Evolutionary conservation across 176 grass and related monocot genomes (phyloP).

Genomic region (Oryza australiensis): DNA sequence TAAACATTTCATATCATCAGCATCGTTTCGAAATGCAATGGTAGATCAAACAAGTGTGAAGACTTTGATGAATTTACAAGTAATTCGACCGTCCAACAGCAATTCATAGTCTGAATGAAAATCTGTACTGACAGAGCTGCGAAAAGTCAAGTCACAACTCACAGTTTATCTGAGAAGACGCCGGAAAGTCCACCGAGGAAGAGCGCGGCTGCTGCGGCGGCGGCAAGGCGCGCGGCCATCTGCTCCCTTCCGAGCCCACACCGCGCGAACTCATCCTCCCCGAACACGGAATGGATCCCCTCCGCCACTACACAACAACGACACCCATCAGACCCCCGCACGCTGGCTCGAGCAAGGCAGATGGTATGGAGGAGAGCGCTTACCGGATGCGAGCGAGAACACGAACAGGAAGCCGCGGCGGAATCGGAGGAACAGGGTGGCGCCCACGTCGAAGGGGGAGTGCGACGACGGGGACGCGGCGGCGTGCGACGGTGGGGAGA

Average conservation of each 20-base stretch:
- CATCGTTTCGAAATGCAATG: not conserved
- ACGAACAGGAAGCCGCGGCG: conserved; percentile 72
- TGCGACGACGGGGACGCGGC: conserved; percentile 15
- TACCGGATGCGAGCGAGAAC: conserved; percentile 82
- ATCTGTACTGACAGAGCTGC: not conserved
- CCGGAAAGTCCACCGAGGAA: conserved; percentile 66
- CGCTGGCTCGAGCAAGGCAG: not conserved
- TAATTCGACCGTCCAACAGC: not conserved
- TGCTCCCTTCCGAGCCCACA: conserved; percentile 67
- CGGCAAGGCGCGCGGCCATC: conserved; percentile 59
- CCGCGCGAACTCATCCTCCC: conserved; percentile 67
- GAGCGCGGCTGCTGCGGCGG: conserved; percentile 33
- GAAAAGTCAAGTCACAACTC: conserved; percentile 30
- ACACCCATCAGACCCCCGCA: not conserved
- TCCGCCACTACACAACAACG: conserved; percentile 51
- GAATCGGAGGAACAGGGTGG: conserved; percentile 60
- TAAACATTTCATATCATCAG: conserved; percentile 7
- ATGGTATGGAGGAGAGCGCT: not conserved
- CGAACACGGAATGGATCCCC: conserved; percentile 70
- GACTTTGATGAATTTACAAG: not conserved
- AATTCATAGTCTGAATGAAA: not conserved
- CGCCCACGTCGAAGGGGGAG: conserved; percentile 55
- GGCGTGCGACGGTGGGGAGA: conserved; percentile 38
- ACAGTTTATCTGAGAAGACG: conserved; percentile 75
- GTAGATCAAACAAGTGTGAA: not conserved